Percentiles rank a stretch among this genome's conserved stretches.
These are phyloP conservation scores for Saccharomyces hybrid DNA, from an alignment of 1,139 yeast species.

Conservation along the genomic window DNA sequence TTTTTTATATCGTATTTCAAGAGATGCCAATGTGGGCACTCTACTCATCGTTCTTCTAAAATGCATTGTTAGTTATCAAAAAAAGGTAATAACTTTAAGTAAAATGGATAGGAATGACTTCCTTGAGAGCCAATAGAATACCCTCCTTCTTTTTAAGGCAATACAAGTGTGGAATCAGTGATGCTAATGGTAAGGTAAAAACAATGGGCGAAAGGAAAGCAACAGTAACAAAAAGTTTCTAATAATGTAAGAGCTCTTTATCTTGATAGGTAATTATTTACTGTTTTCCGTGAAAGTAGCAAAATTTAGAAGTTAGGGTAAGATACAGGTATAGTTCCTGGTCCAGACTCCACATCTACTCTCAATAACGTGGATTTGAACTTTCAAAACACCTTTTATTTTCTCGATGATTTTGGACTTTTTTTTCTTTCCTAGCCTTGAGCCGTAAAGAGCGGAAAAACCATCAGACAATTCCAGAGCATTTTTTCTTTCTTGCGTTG, in stretches of 20 bases:
- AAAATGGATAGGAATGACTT: slow-evolving; percentile 1
- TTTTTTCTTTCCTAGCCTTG: neutral
- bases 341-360: neutral
- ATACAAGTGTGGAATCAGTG: neutral
- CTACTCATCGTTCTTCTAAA: slow-evolving; percentile 19
- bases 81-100: neutral
- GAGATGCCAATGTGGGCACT: slow-evolving; percentile 23
- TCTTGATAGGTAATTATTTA: neutral
- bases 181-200: neutral
- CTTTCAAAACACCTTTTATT: neutral
- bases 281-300: neutral
- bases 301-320: neutral
- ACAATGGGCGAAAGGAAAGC: neutral
- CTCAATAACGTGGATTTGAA: neutral
- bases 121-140: neutral
- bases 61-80: slow-evolving; percentile 7
- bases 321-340: neutral
- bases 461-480: neutral
- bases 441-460: neutral
- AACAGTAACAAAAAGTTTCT: neutral
- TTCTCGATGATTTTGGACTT: neutral
- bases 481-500: neutral
- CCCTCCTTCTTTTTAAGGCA: neutral
- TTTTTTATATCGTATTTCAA: slow-evolving; percentile 26
- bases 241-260: neutral